These are phyloP conservation scores for Bolboschoenoplectus hybrid DNA, from an alignment of 202 grass and related monocot genomes.

Conservation along the genomic window DNA sequence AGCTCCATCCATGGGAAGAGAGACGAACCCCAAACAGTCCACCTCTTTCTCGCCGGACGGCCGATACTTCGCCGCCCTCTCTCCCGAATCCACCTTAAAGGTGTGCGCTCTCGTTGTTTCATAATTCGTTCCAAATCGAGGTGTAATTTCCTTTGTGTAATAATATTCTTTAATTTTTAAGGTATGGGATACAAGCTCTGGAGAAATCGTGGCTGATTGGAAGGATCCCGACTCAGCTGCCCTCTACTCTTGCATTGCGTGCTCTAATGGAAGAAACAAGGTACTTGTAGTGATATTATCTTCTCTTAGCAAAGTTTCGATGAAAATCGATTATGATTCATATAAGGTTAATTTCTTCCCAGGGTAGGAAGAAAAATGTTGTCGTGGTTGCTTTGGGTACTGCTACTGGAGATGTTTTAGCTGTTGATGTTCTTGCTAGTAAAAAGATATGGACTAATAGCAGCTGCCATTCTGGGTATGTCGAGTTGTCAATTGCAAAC, in stretches of 20 bases:
- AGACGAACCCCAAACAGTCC: background rate
- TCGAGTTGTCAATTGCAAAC: slow-evolving; percentile 15
- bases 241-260: slow-evolving; percentile 47
- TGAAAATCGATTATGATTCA: slow-evolving; percentile 3
- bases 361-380: slow-evolving; percentile 43
- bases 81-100: slow-evolving; percentile 20
- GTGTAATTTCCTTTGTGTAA: slow-evolving; percentile 12
- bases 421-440: slow-evolving; percentile 44
- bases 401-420: slow-evolving; percentile 47
- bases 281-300: slow-evolving; percentile 8
- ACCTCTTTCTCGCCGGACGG: slow-evolving; percentile 29
- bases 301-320: background rate
- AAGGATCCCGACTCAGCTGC: slow-evolving; percentile 34
- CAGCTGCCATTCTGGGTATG: slow-evolving; percentile 48
- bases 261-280: slow-evolving; percentile 51
- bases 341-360: slow-evolving; percentile 30
- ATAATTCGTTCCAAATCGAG: background rate
- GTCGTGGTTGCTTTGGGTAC: slow-evolving; percentile 53
- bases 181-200: slow-evolving; percentile 49
- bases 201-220: slow-evolving; percentile 49
- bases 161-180: slow-evolving; percentile 20
- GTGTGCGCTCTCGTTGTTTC: background rate
- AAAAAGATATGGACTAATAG: slow-evolving; percentile 42
- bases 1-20: slow-evolving; percentile 30
- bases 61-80: slow-evolving; percentile 25